Evolutionary conservation across 2,329 filamentous ascomycete genomes (phyloP).

Genomic region (Fusarium coffeatum): DNA sequence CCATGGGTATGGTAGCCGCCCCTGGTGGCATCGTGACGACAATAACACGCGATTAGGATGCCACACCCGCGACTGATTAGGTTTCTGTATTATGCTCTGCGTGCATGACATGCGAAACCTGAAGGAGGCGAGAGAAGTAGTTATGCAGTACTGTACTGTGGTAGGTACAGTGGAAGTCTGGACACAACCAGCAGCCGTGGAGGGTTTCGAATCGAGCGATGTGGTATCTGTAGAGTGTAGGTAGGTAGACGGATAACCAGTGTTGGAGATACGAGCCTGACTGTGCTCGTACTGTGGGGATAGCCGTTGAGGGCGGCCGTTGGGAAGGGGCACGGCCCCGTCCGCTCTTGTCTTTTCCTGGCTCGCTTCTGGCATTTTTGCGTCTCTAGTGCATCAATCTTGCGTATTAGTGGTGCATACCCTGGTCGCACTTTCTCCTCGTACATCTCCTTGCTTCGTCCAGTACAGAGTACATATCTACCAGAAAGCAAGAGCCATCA

Average conservation of each 20-base stretch:
- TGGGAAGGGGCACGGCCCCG: slow-evolving; percentile 47
- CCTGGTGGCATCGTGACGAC: slow-evolving; percentile 43
- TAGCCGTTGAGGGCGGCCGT: slow-evolving; percentile 47
- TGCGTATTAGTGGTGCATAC: slow-evolving; percentile 28
- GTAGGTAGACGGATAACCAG: slow-evolving; percentile 16
- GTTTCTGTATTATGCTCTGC: slow-evolving; percentile 41
- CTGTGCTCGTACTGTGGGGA: slow-evolving; percentile 40
- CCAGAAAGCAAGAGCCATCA: slow-evolving; percentile 11
- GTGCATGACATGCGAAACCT: slow-evolving; percentile 42
- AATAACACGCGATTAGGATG: slow-evolving; percentile 46
- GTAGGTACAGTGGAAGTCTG: slow-evolving; percentile 12
- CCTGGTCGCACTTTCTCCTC: slow-evolving; percentile 25
- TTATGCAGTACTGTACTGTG: background rate
- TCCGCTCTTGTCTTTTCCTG: slow-evolving; percentile 44
- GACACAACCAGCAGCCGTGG: background rate
- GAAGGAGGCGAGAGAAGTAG: slow-evolving; percentile 34
- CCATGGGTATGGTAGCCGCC: slow-evolving; percentile 28
- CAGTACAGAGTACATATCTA: slow-evolving; percentile 1
- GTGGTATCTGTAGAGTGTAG: background rate
- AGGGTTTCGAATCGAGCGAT: slow-evolving; percentile 30
- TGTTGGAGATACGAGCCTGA: slow-evolving; percentile 12
- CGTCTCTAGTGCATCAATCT: slow-evolving; percentile 31
- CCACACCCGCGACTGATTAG: slow-evolving; percentile 44
- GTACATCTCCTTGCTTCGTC: slow-evolving; percentile 35
- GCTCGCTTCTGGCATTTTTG: slow-evolving; percentile 35